Base-by-base conservation (phyloP, 2,329 filamentous ascomycete species). In the Colletotrichum melonis region DNA sequence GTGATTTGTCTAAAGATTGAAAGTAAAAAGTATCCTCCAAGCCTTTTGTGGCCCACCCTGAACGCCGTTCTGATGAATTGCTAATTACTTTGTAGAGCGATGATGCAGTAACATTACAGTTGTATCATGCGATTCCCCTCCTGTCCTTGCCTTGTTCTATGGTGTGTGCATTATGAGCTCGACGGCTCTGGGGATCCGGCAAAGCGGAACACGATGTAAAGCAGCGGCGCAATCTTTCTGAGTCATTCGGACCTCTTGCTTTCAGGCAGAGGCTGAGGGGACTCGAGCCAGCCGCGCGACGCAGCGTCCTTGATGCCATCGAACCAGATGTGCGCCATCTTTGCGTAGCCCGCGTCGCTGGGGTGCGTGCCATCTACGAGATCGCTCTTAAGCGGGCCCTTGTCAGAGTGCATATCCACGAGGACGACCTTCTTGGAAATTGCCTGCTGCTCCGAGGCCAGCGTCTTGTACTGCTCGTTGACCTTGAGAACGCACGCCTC, bases 241-340 rank as follows among this genome's bases (percentile, higher is more conserved):
- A 73, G 70, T 73, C 70, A 73, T 8, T 22, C 35, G 16, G 46
- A 42, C 14, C 14, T 30, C n/a, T n/a, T 28, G 46, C 38, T 57
- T 9, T 26, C 57, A 1, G 75, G 75, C 26, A 75, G 68, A n/a
- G 64, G 49, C 55, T 74, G 64, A 0, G 78, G 78, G 4, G 63
- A 54, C 58, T 76, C 67, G 11, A 80, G 66, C 68, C 78, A 75
- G 3, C 78, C 78, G 52, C 77, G 76, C 19, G 64, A 24, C 5
- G 76, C 75, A 8, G 80, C 80, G 46, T 79, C 76, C 65, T 76
- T 72, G 62, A 83, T 78, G 26, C 79, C 77, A 0, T 58, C 68
- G 65, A 79, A 79, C 82, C 82, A 85, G 8, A 83, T 72, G 24
- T 77, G 76, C 38, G 84, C 84, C 84, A 86, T 86, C 78, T 85